phyloP scores from a whole-genome alignment of 2,329 filamentous ascomycete genomes.

The Xylariaceae sp. region DNA sequence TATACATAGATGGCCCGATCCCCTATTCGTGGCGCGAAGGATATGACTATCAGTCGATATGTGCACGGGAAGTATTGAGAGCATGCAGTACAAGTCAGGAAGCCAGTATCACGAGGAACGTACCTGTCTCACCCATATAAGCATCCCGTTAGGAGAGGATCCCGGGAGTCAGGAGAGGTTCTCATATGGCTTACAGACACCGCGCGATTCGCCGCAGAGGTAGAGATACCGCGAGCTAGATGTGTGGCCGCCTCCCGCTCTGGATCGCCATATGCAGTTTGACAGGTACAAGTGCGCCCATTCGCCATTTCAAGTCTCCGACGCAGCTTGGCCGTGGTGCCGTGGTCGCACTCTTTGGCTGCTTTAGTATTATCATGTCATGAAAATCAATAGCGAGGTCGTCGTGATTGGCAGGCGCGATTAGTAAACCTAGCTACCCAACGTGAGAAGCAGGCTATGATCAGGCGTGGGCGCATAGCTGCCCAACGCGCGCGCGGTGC shows the following conservation, averaged over 20 bases:
- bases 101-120: not conserved
- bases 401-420: constrained; percentile 26
- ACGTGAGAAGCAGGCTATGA: constrained; percentile 17
- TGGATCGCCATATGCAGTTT: constrained; percentile 13
- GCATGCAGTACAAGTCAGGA: no score
- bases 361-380: constrained; percentile 15
- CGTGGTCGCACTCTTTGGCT: constrained; percentile 10
- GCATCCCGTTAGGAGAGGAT: not conserved
- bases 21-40: no score
- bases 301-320: not conserved
- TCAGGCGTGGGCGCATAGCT: constrained; percentile 40
- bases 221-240: constrained; percentile 7
- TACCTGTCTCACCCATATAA: not conserved
- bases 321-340: constrained; percentile 12
- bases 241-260: constrained; percentile 12
- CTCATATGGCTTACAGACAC: not conserved
- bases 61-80: no score
- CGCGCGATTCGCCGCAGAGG: not conserved
- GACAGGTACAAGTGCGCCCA: constrained; percentile 12
- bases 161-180: not conserved
- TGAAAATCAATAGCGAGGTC: constrained; percentile 8
- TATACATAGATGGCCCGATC: no score
- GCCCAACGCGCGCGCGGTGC: constrained; percentile 34
- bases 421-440: constrained; percentile 20
- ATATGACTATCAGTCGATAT: no score